A percentile compares a stretch with the other conserved stretches of the same genome.
phyloP scores from a whole-genome alignment of 306 rosid genomes.

The Acacia melanoxylon region DNA sequence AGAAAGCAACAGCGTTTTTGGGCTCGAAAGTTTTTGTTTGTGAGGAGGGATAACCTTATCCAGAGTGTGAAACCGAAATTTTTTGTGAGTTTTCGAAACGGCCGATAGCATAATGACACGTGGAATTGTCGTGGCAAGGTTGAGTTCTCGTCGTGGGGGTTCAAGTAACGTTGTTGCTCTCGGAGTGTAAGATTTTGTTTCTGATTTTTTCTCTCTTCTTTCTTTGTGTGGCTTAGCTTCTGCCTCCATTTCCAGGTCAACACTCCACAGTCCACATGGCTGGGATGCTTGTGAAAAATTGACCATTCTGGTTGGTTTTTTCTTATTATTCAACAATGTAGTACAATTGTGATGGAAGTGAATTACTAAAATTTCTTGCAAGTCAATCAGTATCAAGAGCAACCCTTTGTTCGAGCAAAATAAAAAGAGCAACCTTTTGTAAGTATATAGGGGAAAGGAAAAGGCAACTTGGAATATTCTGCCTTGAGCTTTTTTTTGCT shows the following conservation, averaged over 20 bases:
- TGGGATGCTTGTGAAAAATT: not conserved
- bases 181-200: not conserved
- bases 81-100: constrained; percentile 15
- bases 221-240: not conserved
- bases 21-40: not conserved
- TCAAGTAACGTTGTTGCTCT: not conserved
- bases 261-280: not conserved
- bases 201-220: not conserved
- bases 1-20: constrained; percentile 16
- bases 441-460: not conserved
- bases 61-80: constrained; percentile 38
- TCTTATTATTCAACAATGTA: not conserved
- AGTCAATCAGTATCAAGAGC: not conserved
- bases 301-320: not conserved
- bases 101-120: constrained; percentile 45
- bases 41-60: constrained; percentile 58
- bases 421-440: not conserved
- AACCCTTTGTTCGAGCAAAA: not conserved
- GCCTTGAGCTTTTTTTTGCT: not conserved
- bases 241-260: not conserved
- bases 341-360: not conserved
- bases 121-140: not conserved
- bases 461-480: not conserved
- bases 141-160: not conserved
- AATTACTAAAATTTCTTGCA: not conserved